Evolutionary conservation across 2,329 filamentous ascomycete genomes (phyloP).

Genomic region (Fusarium sp.): DNA sequence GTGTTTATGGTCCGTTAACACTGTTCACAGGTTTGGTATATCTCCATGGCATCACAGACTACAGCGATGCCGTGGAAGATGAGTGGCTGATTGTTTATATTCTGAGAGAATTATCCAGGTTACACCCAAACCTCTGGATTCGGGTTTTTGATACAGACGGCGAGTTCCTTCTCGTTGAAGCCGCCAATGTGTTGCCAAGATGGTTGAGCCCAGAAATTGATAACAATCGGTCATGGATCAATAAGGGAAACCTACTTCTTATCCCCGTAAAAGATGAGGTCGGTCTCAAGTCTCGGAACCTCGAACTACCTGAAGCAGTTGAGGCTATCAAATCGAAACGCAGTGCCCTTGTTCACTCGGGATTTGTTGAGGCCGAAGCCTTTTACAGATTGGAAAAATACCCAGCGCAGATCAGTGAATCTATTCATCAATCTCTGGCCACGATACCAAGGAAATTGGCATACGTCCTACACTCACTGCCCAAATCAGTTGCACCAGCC

Average conservation of each 20-base stretch:
- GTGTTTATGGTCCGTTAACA: slow-evolving; percentile 5
- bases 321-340: slow-evolving; percentile 68
- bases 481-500: slow-evolving; percentile 82
- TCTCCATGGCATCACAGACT: slow-evolving; percentile 83
- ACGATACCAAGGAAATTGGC: slow-evolving; percentile 86
- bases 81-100: slow-evolving; percentile 98
- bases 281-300: slow-evolving; percentile 51
- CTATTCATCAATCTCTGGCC: slow-evolving; percentile 80
- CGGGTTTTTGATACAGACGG: slow-evolving; percentile 89
- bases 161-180: slow-evolving; percentile 95
- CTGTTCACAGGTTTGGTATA: slow-evolving; percentile 63
- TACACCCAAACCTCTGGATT: slow-evolving; percentile 81
- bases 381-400: slow-evolving; percentile 91
- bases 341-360: slow-evolving; percentile 74
- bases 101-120: slow-evolving; percentile 81
- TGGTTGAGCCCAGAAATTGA: slow-evolving; percentile 96
- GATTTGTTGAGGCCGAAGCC: slow-evolving; percentile 84
- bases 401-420: slow-evolving; percentile 78
- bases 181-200: slow-evolving; percentile 84
- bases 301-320: slow-evolving; percentile 76
- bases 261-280: slow-evolving; percentile 67
- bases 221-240: slow-evolving; percentile 89
- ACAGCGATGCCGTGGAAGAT: slow-evolving; percentile 94
- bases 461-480: slow-evolving; percentile 79
- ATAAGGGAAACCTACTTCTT: slow-evolving; percentile 79